Evolutionary conservation across 169 alveolate genomes (phyloP), one percentile per base, ranked within the genome.

Genomic region (Eimeria nieschulzi): DNA sequence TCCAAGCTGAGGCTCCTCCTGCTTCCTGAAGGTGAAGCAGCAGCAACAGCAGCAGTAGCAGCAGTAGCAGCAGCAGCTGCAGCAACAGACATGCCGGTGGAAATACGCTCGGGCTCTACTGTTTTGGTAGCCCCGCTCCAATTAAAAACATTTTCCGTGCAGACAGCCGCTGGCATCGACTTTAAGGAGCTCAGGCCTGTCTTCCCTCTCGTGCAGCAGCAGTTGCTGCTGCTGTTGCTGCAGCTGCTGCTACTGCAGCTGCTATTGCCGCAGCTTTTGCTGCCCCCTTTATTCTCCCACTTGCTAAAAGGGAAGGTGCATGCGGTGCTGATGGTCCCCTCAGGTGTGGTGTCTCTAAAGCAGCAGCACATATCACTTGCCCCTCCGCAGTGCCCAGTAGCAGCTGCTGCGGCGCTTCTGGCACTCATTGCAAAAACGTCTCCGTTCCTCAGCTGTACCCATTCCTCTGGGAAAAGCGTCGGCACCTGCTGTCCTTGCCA

Each of bases 371-470:
- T 33, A 33, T 33, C 46, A 33, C 46, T 33, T 33, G 46, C 46
- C 46, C 46, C 0, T 33, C 46, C 46, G 46, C 46, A 33, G 3
- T 33, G 46, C 46, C 46, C 64, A 53, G 83, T 64, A 75, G 83
- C 83, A n/a, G 78, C 68, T 79, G 73, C 87, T 79, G 87, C 87
- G 33, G 73, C 87, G 7, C 73, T 59, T 55, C 75, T 15, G 87
- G 46, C 71, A 54, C 23, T 19, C 23, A 15, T 1, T 59, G 68
- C 46, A 33, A 33, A 33, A 33, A 33, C 6, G 46, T 33, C 46
- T 33, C 68, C 68, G 68, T 59, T 59, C 5, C 5, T 59, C 68
- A 19, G n/a, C 5, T 19, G 39, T 73, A 59, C 59, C 33, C 33
- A 64, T 23, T 59, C 75, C 56, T 79, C 75, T 26, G 55, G 75